A percentile compares a stretch with the other conserved stretches of the same genome.
Conservation (phyloP, 495 filamentous ascomycete species). For the Pyronema omphalodes region DNA sequence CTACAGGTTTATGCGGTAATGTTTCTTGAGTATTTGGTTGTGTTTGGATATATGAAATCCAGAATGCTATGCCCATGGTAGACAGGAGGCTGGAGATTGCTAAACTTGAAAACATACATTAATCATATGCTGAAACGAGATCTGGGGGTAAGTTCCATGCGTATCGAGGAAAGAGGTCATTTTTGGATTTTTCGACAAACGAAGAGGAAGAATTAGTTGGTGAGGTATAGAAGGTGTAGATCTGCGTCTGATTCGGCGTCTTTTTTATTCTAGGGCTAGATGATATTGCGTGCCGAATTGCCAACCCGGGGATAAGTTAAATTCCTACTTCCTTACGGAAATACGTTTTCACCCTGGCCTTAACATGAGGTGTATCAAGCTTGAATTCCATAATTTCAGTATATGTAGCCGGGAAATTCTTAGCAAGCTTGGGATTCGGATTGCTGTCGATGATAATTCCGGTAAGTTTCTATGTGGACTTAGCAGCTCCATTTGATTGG, state of each 20-base stretch:
- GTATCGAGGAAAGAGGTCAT: constrained; percentile 17
- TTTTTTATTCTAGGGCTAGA: constrained; percentile 6
- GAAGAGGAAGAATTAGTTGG: constrained; percentile 62
- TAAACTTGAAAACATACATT: no score
- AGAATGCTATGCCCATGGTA: no score
- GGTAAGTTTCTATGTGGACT: neutral
- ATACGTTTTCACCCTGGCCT: constrained; percentile 7
- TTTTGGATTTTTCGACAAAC: constrained; percentile 36
- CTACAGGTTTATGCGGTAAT: no score
- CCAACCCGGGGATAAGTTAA: neutral
- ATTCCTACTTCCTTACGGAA: constrained; percentile 9
- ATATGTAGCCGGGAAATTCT: neutral
- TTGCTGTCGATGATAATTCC: neutral
- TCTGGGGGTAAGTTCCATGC: constrained; percentile 13
- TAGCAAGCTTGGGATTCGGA: neutral
- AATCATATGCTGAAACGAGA: no score
- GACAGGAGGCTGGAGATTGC: no score
- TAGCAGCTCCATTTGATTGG: constrained; percentile 8
- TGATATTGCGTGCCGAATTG: neutral
- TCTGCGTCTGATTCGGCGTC: constrained; percentile 35
- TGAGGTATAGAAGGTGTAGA: constrained; percentile 73
- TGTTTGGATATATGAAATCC: no score
- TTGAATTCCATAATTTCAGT: neutral
- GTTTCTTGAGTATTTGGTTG: no score
- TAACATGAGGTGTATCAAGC: neutral